A percentile compares a stretch with the other conserved stretches of the same genome.
phyloP scores from a whole-genome alignment of 495 filamentous ascomycete genomes.

The Lentithecium fluviatile region DNA sequence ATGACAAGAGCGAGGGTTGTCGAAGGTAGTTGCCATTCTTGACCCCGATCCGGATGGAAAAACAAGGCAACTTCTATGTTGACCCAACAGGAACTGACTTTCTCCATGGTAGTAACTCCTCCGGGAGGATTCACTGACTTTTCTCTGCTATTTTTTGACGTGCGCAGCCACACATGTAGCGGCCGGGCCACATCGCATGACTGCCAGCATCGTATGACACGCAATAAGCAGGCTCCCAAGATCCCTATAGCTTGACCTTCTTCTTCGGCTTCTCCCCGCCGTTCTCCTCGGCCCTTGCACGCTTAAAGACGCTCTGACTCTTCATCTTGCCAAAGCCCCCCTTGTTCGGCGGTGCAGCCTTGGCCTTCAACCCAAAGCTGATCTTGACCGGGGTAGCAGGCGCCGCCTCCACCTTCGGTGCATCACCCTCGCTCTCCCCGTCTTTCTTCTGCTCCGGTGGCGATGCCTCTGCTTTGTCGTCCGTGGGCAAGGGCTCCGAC shows the following conservation, averaged over 20 bases:
- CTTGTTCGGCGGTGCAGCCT: conserved; percentile 8
- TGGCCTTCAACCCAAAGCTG: conserved; percentile 28
- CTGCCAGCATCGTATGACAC: too few species aligned
- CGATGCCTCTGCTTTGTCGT: conserved; percentile 2
- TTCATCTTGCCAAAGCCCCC: conserved; percentile 16
- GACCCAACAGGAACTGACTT: too few species aligned
- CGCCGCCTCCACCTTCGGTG: not conserved
- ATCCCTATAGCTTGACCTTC: conserved; percentile 27
- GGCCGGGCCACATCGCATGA: too few species aligned
- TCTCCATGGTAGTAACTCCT: too few species aligned
- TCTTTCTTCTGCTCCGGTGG: not conserved
- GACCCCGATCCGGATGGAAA: too few species aligned
- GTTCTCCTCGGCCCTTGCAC: conserved; percentile 16
- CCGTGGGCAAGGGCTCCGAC: not conserved
- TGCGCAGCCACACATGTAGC: too few species aligned
- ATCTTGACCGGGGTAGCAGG: conserved; percentile 23
- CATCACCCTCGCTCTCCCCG: not conserved
- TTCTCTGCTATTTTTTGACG: too few species aligned
- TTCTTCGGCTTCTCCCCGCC: conserved; percentile 38
- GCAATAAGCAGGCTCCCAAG: too few species aligned
- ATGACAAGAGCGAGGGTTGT: too few species aligned
- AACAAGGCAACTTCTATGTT: too few species aligned
- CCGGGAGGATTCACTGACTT: too few species aligned
- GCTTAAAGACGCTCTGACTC: conserved; percentile 32
- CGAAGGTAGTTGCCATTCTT: too few species aligned